Percentiles rank a stretch among this genome's conserved stretches.
Evolutionary conservation across 768 basidiomycete species (phyloP).

Genomic region (Suillus discolor): DNA sequence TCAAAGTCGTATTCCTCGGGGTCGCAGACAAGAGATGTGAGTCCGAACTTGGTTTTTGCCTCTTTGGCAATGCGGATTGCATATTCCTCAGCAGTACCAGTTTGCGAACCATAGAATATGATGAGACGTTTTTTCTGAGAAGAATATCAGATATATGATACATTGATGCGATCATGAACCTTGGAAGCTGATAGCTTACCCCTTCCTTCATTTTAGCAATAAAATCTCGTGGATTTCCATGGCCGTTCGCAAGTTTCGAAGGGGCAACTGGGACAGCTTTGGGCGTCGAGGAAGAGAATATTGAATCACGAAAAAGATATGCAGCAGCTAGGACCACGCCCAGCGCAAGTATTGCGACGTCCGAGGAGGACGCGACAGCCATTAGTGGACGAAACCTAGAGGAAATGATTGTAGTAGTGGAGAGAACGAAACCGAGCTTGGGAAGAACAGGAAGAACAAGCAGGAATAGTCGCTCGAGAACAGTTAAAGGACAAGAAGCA

Average conservation of each 20-base stretch:
- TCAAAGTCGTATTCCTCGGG: constrained; percentile 99
- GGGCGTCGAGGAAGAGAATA: constrained; percentile 69
- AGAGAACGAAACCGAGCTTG: constrained; percentile 2
- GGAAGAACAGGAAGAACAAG: constrained; percentile 10
- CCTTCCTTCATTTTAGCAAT: constrained; percentile 92
- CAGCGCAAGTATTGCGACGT: constrained; percentile 69
- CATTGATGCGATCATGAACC: constrained; percentile 8
- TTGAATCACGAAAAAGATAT: constrained; percentile 83
- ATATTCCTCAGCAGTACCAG: constrained; percentile 97
- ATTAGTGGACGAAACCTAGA: constrained; percentile 38
- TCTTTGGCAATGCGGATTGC: constrained; percentile 98
- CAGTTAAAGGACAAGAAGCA: constrained; percentile 6
- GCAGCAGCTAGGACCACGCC: constrained; percentile 76
- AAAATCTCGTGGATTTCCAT: constrained; percentile 91
- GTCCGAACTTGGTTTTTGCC: constrained; percentile 93
- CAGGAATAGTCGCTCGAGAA: constrained; percentile 1
- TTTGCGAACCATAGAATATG: constrained; percentile 98
- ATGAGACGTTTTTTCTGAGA: constrained; percentile 91
- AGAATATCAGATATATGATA: constrained; percentile 14
- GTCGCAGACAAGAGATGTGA: constrained; percentile 95
- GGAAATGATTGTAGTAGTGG: constrained; percentile 4
- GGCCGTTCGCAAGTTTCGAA: constrained; percentile 56
- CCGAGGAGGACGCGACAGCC: constrained; percentile 67
- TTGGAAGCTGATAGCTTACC: constrained; percentile 51
- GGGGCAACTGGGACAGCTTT: constrained; percentile 53